Base-by-base conservation (phyloP, 2,329 filamentous ascomycete species). In the Cercospora janseana region DNA sequence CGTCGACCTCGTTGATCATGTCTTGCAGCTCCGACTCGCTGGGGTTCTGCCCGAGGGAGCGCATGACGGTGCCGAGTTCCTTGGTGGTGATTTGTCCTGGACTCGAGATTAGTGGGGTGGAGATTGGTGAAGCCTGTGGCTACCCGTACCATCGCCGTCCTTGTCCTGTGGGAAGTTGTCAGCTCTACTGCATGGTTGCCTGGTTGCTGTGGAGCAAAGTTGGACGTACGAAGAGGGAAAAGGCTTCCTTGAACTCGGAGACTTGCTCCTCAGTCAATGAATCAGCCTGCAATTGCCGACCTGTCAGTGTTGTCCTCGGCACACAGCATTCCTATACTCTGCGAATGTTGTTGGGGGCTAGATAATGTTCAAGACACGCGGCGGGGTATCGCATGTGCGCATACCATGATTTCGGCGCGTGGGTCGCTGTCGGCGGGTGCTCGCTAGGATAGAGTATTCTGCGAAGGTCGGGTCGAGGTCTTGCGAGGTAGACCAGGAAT, bases 241-340 rank as follows among this genome's bases (percentile, higher is more conserved):
- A 98, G 49, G 93, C 93, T 80, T 98, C 93, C 87, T 97, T 98
- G 82, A 97, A 98, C 80, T 98, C 93, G 72, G 93, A 97, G 73
- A 98, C 93, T 83, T 98, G 93, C 79, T 98, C 93, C 82, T 98
- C 93, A 66, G 93, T 97, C 70, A 98, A 86, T 74, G 92, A 92
- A 74, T 98, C 93, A 73, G 92, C 92, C 92, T 97, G 72, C 34
- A 1, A 26, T 20, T 16, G 31, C 15, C 6, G 34, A 28, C n/a
- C 18, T 10, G 58, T 60, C 52, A 62, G 60, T 46, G 16, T 37
- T 28, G 16, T 47, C 18, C 9, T 43, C 21, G 3, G 13, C 4
- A 3, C 35, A 3, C 6, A 15, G 21, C 6, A 26, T 40, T 4
- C n/a, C 20, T 24, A 23, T 16, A 15, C 21, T n/a, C 13, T 10